Conservation (phyloP, 495 filamentous ascomycete species). For the Aspergillus haitiensis region DNA sequence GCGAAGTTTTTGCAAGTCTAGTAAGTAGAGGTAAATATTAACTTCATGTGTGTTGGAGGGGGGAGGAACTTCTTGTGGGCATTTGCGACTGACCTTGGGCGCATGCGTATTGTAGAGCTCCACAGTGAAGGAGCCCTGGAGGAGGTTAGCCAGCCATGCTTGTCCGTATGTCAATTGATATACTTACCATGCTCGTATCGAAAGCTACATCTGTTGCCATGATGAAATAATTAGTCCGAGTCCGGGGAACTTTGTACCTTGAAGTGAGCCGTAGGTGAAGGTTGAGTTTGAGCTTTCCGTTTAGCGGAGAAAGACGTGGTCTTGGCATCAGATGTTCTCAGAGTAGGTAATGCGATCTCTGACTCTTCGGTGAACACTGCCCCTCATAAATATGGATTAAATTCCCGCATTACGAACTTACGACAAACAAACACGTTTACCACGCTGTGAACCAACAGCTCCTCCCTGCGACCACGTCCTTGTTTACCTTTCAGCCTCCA, state of each 20-base stretch:
- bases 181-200: conserved; percentile 75
- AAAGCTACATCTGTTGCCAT: conserved; percentile 78
- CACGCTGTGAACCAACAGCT: background rate
- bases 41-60: background rate
- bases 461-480: no score
- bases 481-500: background rate
- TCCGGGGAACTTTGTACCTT: background rate
- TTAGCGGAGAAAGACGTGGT: conserved; percentile 20
- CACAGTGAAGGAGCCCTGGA: conserved; percentile 73
- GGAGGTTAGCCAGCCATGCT: conserved; percentile 22
- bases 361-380: conserved; percentile 16
- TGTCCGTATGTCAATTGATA: background rate
- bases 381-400: conserved; percentile 19
- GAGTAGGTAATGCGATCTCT: conserved; percentile 6
- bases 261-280: conserved; percentile 12
- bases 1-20: conserved; percentile 87
- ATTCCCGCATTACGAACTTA: background rate
- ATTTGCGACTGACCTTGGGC: conserved; percentile 54
- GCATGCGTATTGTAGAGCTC: conserved; percentile 88
- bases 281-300: conserved; percentile 21
- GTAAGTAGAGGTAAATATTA: conserved; percentile 25
- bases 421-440: background rate
- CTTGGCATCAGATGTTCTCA: conserved; percentile 27
- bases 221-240: conserved; percentile 16
- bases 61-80: background rate